These are phyloP conservation scores for Fusarium nisikadoi DNA, from an alignment of 2,329 filamentous ascomycete genomes.

Conservation along the genomic window DNA sequence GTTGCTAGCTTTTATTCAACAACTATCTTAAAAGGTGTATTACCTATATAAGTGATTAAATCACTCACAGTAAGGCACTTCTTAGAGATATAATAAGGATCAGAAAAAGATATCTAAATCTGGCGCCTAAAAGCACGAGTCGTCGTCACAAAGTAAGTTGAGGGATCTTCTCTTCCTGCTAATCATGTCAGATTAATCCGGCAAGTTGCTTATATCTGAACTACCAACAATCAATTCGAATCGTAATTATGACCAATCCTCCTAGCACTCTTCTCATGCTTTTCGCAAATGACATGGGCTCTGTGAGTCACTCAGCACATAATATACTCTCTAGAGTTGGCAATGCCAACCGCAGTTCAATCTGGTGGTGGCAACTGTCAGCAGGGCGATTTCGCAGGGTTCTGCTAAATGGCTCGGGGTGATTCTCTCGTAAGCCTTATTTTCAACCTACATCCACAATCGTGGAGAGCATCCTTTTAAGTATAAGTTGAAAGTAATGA, in stretches of 20 bases:
- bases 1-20: background rate
- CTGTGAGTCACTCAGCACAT: rapidly evolving
- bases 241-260: no score
- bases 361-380: background rate
- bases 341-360: background rate
- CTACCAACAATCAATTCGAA: no score
- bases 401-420: background rate
- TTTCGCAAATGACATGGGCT: background rate
- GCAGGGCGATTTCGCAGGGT: background rate
- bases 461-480: background rate
- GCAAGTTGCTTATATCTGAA: no score
- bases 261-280: no score
- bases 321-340: background rate
- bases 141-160: no score
- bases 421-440: background rate
- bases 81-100: no score
- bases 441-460: background rate
- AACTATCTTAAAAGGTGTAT: rapidly evolving
- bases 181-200: no score
- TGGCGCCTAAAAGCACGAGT: no score
- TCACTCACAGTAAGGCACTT: no score
- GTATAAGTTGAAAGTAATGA: background rate
- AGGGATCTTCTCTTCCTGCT: no score
- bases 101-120: no score
- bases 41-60: background rate